Evolutionary conservation across 73 alveolate species (phyloP).

Genomic region (Paramecium sonneborni): DNA sequence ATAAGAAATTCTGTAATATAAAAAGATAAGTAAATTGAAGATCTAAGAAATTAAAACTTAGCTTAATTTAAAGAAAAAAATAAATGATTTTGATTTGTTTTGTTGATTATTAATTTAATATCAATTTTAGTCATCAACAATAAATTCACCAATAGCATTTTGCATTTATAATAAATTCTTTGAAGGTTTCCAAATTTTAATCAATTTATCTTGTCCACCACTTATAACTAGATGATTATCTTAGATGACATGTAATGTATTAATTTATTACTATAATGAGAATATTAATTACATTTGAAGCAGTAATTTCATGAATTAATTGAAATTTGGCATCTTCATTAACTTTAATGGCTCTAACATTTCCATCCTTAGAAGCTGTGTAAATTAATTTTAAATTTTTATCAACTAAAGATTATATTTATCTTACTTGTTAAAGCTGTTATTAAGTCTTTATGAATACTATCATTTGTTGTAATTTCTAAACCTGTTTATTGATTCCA

Average conservation of each 20-base stretch:
- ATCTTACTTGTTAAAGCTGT: neutral
- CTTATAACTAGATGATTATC: neutral
- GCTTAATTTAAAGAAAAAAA: neutral
- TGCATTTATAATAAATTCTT: neutral
- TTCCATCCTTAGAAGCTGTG: conserved; percentile 14
- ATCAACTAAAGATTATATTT: neutral
- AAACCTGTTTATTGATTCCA: neutral
- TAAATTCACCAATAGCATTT: conserved; percentile 12
- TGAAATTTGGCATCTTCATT: neutral
- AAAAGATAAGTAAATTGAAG: neutral
- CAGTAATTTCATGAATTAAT: neutral
- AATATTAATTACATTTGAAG: neutral
- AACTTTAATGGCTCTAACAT: neutral
- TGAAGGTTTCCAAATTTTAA: conserved; percentile 26
- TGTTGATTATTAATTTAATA: neutral
- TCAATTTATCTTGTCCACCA: conserved; percentile 21
- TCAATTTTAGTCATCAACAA: conserved; percentile 7
- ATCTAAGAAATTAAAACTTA: neutral
- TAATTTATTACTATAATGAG: neutral
- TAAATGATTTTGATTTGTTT: neutral
- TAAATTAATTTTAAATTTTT: neutral
- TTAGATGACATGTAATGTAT: neutral
- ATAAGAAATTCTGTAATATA: neutral
- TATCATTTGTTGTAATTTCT: neutral
- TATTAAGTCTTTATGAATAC: neutral